Evolutionary conservation across 2,329 filamentous ascomycete species (phyloP).

Genomic region (Penicillium sp.): DNA sequence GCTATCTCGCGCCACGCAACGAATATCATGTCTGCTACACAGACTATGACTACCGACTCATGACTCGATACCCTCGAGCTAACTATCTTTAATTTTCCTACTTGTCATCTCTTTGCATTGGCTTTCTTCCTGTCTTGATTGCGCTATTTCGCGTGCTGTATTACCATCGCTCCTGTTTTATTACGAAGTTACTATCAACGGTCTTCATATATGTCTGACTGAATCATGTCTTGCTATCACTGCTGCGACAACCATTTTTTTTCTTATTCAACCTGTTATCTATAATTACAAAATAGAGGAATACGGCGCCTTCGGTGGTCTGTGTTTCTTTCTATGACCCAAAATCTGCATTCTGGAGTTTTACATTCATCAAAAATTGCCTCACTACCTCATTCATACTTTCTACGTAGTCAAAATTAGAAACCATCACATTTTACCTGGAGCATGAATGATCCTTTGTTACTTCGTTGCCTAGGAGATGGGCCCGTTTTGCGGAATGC

Average conservation of each 20-base stretch:
- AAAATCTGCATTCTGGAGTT: neutral
- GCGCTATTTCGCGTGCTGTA: conserved; percentile 5
- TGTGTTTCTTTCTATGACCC: neutral
- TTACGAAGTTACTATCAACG: neutral
- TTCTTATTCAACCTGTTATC: neutral
- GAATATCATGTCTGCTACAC: conserved; percentile 1
- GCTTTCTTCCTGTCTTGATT: neutral
- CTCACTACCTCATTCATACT: neutral
- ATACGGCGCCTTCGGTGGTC: neutral
- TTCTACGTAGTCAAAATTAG: conserved; percentile 2
- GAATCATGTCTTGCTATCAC: neutral
- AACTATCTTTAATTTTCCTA: conserved; percentile 14
- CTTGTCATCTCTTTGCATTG: neutral
- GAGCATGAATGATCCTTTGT: neutral
- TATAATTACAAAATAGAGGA: neutral
- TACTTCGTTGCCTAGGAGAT: conserved; percentile 6
- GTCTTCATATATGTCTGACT: neutral
- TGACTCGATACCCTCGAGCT: conserved; percentile 13
- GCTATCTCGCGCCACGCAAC: conserved; percentile 2
- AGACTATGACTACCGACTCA: conserved; percentile 8
- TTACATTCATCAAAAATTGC: conserved; percentile 1
- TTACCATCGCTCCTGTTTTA: neutral
- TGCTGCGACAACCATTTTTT: neutral
- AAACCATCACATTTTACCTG: neutral
- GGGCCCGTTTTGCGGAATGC: conserved; percentile 5